Percentiles rank a stretch among this genome's conserved stretches.
These are phyloP conservation scores for Cladosporium phlei DNA, from an alignment of 2,329 filamentous ascomycete genomes.

Conservation along the genomic window DNA sequence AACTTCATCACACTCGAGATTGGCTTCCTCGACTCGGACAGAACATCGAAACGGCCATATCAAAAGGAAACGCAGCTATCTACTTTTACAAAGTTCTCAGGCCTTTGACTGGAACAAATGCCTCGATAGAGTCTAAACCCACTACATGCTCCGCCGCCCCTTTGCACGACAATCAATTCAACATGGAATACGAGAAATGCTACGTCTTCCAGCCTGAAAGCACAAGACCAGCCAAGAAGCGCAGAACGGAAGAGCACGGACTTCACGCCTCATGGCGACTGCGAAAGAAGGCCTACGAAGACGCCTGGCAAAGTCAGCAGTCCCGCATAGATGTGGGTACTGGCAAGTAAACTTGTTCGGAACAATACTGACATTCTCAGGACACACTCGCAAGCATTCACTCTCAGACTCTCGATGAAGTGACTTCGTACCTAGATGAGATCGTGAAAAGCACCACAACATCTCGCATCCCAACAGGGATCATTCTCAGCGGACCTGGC, in stretches of 20 bases:
- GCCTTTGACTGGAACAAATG: no score
- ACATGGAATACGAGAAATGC: slow-evolving; percentile 47
- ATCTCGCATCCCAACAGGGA: slow-evolving; percentile 19
- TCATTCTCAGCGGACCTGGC: slow-evolving; percentile 73
- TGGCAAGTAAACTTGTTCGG: slow-evolving; percentile 21
- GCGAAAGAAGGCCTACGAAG: slow-evolving; percentile 57
- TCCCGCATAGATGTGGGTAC: slow-evolving; percentile 54
- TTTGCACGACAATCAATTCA: background rate
- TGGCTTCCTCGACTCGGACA: no score
- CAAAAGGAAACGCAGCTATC: no score
- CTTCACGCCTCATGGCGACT: slow-evolving; percentile 39
- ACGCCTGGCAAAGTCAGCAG: slow-evolving; percentile 62
- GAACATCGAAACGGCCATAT: no score
- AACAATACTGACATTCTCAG: slow-evolving; percentile 33
- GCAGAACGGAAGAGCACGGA: slow-evolving; percentile 30
- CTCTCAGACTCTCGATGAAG: slow-evolving; percentile 34
- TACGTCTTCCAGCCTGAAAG: slow-evolving; percentile 41
- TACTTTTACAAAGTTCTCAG: no score
- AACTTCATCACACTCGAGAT: no score
- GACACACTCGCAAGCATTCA: slow-evolving; percentile 10
- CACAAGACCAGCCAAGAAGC: slow-evolving; percentile 38
- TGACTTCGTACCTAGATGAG: slow-evolving; percentile 14
- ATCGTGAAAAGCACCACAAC: slow-evolving; percentile 12
- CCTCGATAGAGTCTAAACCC: no score
- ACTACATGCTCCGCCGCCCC: no score